These are phyloP conservation scores for Coccomyxa sp. DNA, from an alignment of 139 green algal genomes.

Conservation along the genomic window DNA sequence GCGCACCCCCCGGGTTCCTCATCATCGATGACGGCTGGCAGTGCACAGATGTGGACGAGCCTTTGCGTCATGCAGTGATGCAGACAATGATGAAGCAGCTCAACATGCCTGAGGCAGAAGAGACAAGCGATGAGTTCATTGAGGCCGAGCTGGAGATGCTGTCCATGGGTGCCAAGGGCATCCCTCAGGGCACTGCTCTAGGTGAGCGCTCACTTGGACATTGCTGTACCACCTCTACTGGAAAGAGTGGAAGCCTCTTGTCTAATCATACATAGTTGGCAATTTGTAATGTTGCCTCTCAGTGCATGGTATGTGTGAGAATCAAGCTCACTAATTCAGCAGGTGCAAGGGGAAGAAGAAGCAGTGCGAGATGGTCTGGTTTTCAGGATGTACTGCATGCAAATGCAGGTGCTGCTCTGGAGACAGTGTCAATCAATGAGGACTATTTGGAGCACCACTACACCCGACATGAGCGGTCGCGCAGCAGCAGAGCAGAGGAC, in stretches of 20 bases:
- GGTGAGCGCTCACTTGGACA: neutral
- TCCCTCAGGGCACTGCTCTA: constrained; percentile 21
- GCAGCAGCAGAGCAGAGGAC: neutral
- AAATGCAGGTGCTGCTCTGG: constrained; percentile 12
- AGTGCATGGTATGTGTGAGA: too few species aligned
- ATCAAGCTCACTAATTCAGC: too few species aligned
- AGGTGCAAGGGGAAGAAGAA: too few species aligned
- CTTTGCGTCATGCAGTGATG: constrained; percentile 10
- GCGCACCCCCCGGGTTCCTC: constrained; percentile 59
- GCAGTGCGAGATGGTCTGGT: too few species aligned
- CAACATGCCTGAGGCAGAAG: constrained; percentile 2
- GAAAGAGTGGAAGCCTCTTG: neutral
- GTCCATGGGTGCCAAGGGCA: constrained; percentile 12
- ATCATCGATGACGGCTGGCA: constrained; percentile 81
- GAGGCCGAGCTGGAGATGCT: constrained; percentile 36
- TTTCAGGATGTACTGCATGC: neutral
- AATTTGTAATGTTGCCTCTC: neutral
- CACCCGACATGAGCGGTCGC: neutral
- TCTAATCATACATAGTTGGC: neutral
- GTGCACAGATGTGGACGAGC: constrained; percentile 48
- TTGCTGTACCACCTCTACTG: neutral
- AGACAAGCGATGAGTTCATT: constrained; percentile 24
- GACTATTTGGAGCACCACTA: constrained; percentile 12
- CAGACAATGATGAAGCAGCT: neutral
- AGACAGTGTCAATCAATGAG: constrained; percentile 15